A percentile compares a stretch with the other conserved stretches of the same genome.
Evolutionary conservation across 371 early-diverging fungal species (phyloP).

Genomic region (Actinomucor elegans): DNA sequence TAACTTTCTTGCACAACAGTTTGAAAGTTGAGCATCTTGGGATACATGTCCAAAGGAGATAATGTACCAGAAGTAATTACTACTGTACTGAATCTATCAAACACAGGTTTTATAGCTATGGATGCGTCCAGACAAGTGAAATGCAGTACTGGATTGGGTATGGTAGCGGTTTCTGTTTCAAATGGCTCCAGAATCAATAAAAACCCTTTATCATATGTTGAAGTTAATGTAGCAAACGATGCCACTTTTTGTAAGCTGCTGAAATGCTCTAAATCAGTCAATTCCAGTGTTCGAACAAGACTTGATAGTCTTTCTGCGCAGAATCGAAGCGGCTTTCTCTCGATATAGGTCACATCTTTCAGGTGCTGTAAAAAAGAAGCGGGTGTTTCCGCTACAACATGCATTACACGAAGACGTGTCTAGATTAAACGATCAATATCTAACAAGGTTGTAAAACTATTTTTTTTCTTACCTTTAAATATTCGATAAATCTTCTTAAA

Average conservation of each 20-base stretch:
- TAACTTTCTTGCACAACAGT: constrained; percentile 88
- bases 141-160: constrained; percentile 96
- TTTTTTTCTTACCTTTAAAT: constrained; percentile 91
- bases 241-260: constrained; percentile 87
- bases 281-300: constrained; percentile 87
- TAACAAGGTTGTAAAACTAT: no score
- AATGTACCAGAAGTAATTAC: constrained; percentile 99
- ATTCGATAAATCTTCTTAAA: constrained; percentile 96
- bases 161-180: constrained; percentile 88
- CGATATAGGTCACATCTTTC: constrained; percentile 92
- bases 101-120: constrained; percentile 96
- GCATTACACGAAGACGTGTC: constrained; percentile 96
- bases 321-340: constrained; percentile 91
- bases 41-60: constrained; percentile 98
- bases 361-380: constrained; percentile 91
- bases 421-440: constrained; percentile 24
- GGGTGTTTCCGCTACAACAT: constrained; percentile 97
- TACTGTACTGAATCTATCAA: constrained; percentile 95
- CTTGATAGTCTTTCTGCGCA: constrained; percentile 93
- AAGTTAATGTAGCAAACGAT: constrained; percentile 92
- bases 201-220: constrained; percentile 97
- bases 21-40: constrained; percentile 93
- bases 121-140: constrained; percentile 97
- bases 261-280: constrained; percentile 89
- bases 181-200: constrained; percentile 98